Evolutionary conservation across 2,329 filamentous ascomycete species (phyloP).

Genomic region (Neonectria neomacrospora): DNA sequence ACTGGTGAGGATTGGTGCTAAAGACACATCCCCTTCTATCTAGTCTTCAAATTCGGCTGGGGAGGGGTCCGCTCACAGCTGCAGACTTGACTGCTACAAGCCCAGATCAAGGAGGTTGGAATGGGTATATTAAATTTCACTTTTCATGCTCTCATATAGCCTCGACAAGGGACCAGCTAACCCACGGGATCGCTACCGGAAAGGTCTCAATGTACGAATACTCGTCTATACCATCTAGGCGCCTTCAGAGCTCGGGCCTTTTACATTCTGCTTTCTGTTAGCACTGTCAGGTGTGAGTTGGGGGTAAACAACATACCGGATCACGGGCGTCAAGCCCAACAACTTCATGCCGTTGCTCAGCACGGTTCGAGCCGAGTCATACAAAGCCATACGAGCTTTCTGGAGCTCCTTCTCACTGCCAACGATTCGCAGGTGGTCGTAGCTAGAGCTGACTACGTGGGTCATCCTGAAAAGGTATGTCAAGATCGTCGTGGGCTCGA

Average conservation of each 20-base stretch:
- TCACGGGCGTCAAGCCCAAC: slow-evolving; percentile 81
- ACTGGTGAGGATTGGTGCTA: neutral
- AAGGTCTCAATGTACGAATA: slow-evolving; percentile 12
- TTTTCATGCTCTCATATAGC: slow-evolving; percentile 44
- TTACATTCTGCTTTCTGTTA: slow-evolving; percentile 43
- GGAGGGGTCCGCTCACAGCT: neutral
- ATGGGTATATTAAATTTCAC: slow-evolving; percentile 45
- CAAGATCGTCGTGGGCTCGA: slow-evolving; percentile 72
- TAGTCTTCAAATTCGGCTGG: neutral
- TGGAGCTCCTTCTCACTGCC: slow-evolving; percentile 79
- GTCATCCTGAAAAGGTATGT: slow-evolving; percentile 87
- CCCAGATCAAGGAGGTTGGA: slow-evolving; percentile 13
- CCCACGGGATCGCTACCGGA: slow-evolving; percentile 23
- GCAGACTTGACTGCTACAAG: neutral
- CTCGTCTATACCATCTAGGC: slow-evolving; percentile 8
- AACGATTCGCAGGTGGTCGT: slow-evolving; percentile 85
- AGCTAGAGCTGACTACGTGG: slow-evolving; percentile 81
- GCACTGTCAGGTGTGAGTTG: neutral
- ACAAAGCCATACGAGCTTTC: slow-evolving; percentile 76
- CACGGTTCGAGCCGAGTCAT: slow-evolving; percentile 79
- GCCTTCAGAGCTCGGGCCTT: slow-evolving; percentile 5
- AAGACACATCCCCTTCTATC: neutral
- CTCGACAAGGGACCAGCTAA: slow-evolving; percentile 19
- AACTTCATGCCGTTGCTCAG: slow-evolving; percentile 86
- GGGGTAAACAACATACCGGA: slow-evolving; percentile 52